Conservation (phyloP, 371 early-diverging fungal species). For the Lichtheimia ramosa region DNA sequence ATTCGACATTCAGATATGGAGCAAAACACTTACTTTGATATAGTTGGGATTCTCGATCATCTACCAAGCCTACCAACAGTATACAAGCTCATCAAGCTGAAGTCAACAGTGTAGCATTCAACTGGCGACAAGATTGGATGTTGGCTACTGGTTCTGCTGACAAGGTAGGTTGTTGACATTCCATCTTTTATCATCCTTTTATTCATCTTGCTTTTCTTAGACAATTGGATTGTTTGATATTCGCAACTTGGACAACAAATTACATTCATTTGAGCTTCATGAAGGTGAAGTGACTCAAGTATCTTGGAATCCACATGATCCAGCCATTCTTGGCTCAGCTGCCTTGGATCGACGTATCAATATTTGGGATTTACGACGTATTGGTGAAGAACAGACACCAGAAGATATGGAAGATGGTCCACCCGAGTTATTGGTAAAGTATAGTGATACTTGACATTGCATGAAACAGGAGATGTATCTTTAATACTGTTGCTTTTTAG, state of each 20-base stretch:
- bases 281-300: constrained; percentile 91
- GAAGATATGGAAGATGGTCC: constrained; percentile 99
- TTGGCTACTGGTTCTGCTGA: constrained; percentile 97
- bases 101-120: constrained; percentile 93
- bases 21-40: background rate
- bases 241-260: constrained; percentile 79
- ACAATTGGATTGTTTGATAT: constrained; percentile 97
- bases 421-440: constrained; percentile 93
- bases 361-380: constrained; percentile 95
- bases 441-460: background rate
- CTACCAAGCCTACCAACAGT: constrained; percentile 62
- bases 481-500: constrained; percentile 24
- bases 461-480: constrained; percentile 1
- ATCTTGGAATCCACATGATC: constrained; percentile 94
- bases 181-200: background rate
- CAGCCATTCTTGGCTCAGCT: constrained; percentile 90
- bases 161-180: constrained; percentile 48
- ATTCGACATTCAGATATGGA: background rate
- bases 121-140: constrained; percentile 83
- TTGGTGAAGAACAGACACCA: constrained; percentile 93
- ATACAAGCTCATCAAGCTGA: constrained; percentile 90
- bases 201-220: constrained; percentile 18
- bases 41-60: constrained; percentile 71
- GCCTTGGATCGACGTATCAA: constrained; percentile 91
- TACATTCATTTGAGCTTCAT: constrained; percentile 91